phyloP scores from a whole-genome alignment of 2,329 filamentous ascomycete species.

The Mycosphaerella sp. region DNA sequence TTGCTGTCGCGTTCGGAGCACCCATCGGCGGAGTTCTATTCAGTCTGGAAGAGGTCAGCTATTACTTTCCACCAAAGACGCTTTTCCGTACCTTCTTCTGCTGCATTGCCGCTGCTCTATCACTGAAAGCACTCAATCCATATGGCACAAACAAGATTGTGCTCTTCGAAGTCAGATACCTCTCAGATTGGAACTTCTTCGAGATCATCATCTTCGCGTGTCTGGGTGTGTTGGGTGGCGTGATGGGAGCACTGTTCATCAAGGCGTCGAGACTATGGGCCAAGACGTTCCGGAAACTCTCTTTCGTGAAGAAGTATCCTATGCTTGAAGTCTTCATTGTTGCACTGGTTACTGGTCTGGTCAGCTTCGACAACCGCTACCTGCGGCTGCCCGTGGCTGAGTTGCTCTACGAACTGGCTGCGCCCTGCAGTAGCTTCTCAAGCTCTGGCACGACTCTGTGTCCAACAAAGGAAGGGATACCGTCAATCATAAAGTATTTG shows the following conservation, averaged over 20 bases:
- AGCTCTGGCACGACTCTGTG: conserved; percentile 69
- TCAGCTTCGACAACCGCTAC: conserved; percentile 90
- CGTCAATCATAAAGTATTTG: conserved; percentile 64
- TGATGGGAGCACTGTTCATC: conserved; percentile 85
- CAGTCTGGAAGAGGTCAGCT: conserved; percentile 88
- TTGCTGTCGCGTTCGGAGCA: conserved; percentile 90
- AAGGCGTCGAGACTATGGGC: conserved; percentile 92
- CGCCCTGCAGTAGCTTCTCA: conserved; percentile 70
- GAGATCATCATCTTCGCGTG: conserved; percentile 79
- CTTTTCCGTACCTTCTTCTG: conserved; percentile 97
- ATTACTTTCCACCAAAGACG: conserved; percentile 97
- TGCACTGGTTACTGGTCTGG: conserved; percentile 71
- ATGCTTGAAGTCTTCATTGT: conserved; percentile 84
- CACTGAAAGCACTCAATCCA: conserved; percentile 89
- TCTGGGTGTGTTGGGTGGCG: conserved; percentile 79
- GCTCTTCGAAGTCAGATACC: conserved; percentile 87
- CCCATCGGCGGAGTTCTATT: conserved; percentile 87
- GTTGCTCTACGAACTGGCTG: conserved; percentile 81
- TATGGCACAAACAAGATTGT: conserved; percentile 97
- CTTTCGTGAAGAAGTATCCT: conserved; percentile 72
- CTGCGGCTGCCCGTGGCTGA: conserved; percentile 87
- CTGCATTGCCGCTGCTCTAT: conserved; percentile 82
- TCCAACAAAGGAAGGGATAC: conserved; percentile 69
- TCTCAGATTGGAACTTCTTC: conserved; percentile 88
- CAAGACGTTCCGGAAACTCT: conserved; percentile 73